Evolutionary conservation across 2,329 filamentous ascomycete genomes (phyloP), one percentile per base, ranked within the genome.

Genomic region (Spiromastix sp.): DNA sequence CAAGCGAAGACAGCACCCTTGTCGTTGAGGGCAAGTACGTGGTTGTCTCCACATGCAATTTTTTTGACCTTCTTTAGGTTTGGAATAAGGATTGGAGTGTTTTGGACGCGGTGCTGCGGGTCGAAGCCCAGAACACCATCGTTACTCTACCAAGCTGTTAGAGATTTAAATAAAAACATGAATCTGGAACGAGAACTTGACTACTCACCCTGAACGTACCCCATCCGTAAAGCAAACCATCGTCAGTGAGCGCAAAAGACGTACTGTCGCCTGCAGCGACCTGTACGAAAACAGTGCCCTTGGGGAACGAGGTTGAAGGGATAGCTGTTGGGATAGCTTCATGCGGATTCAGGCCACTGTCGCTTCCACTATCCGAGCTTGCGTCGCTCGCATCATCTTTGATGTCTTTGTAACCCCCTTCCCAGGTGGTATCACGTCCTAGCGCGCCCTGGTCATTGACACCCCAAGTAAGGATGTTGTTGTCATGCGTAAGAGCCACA

Each of bases 381-480:
- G 71, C 68, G 30, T 67, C 65, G 6, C 67, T 69, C 6, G 69
- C 71, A 13, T 74, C 73, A 10, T 48, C 56, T 33, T 56, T 52
- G 18, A 68, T 67, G 36, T 76, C 71, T 37, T 72, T 68, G 19
- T 72, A 57, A 12, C 73, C 74, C 32, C 79, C 79, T 2, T 79
- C 73, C 70, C 77, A 80, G 9, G 63, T 63, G 3, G 81, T 87
- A 52, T 83, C 73, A 51, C 85, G 71, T 27, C 85, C 85, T 24
- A 93, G 70, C 6, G 85, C 82, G 43, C 81, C 81, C 51, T 86
- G 78, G 52, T 93, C 85, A 54, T 91, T 91, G 47, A 91, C 84
- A 36, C 85, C 85, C 85, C 85, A 93, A 18, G 82, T 86, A 36
- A 85, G 64, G 47, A 93, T 81, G 61, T 78, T 79, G 66, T 86